Conservation (phyloP, 1,284 basidiomycete genomes). For the Athelia psychrophila region DNA sequence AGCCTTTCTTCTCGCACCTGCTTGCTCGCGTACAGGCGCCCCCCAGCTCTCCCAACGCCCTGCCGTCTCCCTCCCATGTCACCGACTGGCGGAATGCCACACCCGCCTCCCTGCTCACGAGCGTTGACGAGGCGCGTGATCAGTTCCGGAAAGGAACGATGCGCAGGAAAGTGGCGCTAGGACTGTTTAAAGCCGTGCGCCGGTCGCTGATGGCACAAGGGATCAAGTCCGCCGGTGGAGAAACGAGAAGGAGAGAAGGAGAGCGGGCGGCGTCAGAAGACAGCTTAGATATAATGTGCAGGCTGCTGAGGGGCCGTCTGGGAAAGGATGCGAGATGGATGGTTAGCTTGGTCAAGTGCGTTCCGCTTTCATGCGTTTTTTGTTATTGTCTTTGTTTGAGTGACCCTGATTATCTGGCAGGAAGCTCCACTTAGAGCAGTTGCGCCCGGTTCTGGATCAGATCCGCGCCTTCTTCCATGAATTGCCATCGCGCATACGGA, state of each 20-base stretch:
- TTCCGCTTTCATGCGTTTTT: constrained; percentile 1
- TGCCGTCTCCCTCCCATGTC: constrained; percentile 8
- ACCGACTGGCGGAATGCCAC: constrained; percentile 15
- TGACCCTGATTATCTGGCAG: constrained; percentile 31
- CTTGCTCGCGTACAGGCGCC: constrained; percentile 29
- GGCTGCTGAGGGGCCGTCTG: constrained; percentile 39
- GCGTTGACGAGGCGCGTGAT: constrained; percentile 35
- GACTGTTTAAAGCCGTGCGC: constrained; percentile 41
- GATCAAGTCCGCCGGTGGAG: no score
- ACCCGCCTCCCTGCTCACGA: constrained; percentile 26
- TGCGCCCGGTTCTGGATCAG: constrained; percentile 35
- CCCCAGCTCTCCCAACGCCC: constrained; percentile 10
- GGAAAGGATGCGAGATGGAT: constrained; percentile 41
- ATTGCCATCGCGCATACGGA: constrained; percentile 23
- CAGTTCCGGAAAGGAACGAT: constrained; percentile 31
- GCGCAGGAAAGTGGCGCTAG: constrained; percentile 44
- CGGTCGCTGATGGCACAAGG: constrained; percentile 37
- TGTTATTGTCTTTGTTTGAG: no score
- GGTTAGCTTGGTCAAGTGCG: constrained; percentile 45
- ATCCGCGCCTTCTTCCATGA: constrained; percentile 37
- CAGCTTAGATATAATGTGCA: constrained; percentile 29
- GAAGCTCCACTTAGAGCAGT: constrained; percentile 38
- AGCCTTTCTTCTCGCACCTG: constrained; percentile 39
- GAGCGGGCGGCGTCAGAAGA: constrained; percentile 16
- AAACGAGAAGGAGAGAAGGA: no score